Percentiles rank a stretch among this genome's conserved stretches.
These are phyloP conservation scores for Tricholoma hemisulphureum DNA, from an alignment of 768 basidiomycete species.

Conservation along the genomic window DNA sequence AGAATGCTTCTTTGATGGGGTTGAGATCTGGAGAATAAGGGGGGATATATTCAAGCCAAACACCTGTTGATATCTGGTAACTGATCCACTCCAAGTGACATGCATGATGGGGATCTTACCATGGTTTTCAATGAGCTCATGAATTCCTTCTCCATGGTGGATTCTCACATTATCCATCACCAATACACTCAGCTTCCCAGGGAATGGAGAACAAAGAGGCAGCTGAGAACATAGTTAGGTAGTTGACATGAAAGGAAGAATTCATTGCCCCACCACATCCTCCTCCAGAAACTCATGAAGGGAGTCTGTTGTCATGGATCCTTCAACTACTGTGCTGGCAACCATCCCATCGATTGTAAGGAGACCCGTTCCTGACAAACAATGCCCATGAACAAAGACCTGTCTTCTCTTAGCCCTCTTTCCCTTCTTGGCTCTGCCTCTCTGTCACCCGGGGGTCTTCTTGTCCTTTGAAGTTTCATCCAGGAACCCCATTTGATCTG, in stretches of 20 bases:
- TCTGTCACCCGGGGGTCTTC: constrained; percentile 14
- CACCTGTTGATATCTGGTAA: constrained; percentile 14
- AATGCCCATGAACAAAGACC: no score
- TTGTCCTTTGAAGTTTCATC: no score
- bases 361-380: no score
- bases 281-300: constrained; percentile 25
- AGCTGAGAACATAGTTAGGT: neutral
- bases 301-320: constrained; percentile 22
- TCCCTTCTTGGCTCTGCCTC: constrained; percentile 23
- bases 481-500: constrained; percentile 33
- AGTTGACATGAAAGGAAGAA: neutral
- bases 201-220: constrained; percentile 24
- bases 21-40: constrained; percentile 42
- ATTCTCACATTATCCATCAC: constrained; percentile 35
- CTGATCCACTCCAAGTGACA: no score
- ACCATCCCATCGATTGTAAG: no score
- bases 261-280: constrained; percentile 20
- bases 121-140: constrained; percentile 20
- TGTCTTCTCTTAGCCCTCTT: no score
- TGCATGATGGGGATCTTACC: no score
- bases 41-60: constrained; percentile 30
- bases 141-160: constrained; percentile 28
- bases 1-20: no score
- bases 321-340: constrained; percentile 23
- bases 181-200: no score